A percentile compares a stretch with the other conserved stretches of the same genome.
Conservation (phyloP, 805 yeast species). For the Metschnikowia vanudenii region DNA sequence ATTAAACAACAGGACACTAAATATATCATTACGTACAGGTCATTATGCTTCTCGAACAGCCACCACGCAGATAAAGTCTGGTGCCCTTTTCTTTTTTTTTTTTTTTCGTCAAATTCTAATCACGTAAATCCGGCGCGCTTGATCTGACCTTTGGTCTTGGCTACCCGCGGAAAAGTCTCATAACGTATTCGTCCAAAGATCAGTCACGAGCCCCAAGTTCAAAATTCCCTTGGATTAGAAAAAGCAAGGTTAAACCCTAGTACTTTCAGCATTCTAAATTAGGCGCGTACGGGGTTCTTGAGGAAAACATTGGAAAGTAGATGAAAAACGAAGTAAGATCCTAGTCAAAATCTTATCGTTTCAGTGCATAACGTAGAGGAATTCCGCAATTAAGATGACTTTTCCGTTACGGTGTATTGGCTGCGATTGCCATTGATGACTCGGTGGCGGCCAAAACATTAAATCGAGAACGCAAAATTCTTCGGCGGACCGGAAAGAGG, state of each 20-base stretch:
- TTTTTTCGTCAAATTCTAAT: background rate
- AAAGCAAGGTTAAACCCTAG: too few species aligned
- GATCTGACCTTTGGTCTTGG: background rate
- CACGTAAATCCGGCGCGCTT: background rate
- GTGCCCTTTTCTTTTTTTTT: constrained; percentile 5
- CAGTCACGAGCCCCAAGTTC: background rate
- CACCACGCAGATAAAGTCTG: constrained; percentile 5
- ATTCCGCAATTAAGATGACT: background rate
- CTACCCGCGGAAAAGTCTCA: constrained; percentile 1
- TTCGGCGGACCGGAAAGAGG: too few species aligned
- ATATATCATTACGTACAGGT: constrained; percentile 3
- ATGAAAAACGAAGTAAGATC: too few species aligned
- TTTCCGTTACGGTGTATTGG: constrained; percentile 1
- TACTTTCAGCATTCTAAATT: too few species aligned
- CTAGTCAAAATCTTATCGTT: background rate
- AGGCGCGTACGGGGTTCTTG: too few species aligned
- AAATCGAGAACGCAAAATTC: too few species aligned
- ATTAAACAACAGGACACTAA: constrained; percentile 1
- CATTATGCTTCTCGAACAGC: constrained; percentile 9
- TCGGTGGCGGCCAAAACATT: background rate
- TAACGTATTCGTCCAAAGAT: background rate
- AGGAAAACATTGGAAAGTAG: too few species aligned
- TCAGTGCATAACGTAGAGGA: background rate
- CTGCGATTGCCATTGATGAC: constrained; percentile 1
- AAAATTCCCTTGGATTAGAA: too few species aligned